Evolutionary conservation across 2,329 filamentous ascomycete species (phyloP).

Genomic region (Tolypocladium endophyticum): DNA sequence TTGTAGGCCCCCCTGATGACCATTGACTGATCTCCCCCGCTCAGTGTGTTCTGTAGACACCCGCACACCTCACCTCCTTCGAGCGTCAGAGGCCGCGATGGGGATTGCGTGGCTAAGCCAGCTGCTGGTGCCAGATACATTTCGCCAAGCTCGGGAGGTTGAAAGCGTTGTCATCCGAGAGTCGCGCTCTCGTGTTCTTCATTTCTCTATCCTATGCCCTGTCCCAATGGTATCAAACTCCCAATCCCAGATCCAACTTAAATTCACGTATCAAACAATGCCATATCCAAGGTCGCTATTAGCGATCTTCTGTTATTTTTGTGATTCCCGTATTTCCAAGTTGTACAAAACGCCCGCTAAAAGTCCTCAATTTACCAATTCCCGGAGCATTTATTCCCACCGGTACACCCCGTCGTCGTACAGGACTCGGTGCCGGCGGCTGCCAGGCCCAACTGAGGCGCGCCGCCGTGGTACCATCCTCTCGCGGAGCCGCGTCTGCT

Average conservation of each 20-base stretch:
- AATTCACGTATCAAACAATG: not conserved
- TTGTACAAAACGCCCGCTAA: not conserved
- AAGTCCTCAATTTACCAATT: not conserved
- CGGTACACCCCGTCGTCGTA: constrained; percentile 29
- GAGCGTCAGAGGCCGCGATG: too few species aligned
- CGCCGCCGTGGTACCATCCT: constrained; percentile 27
- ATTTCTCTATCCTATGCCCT: not conserved
- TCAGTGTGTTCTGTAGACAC: too few species aligned
- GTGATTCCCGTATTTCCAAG: not conserved
- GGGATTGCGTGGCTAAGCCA: too few species aligned
- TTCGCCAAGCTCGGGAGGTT: not conserved
- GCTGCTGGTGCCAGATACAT: not conserved
- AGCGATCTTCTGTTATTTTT: not conserved
- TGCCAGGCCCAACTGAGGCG: constrained; percentile 24
- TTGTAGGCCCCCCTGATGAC: too few species aligned
- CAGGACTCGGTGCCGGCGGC: constrained; percentile 21
- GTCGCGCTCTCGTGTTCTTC: not conserved
- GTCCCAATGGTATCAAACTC: not conserved
- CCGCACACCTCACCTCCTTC: too few species aligned
- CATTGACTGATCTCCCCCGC: too few species aligned
- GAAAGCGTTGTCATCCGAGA: not conserved
- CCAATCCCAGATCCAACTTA: not conserved
- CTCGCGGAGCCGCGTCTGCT: constrained; percentile 27
- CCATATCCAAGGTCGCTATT: not conserved
- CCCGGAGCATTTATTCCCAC: constrained; percentile 21